Percentiles rank a stretch among this genome's conserved stretches.
These are phyloP conservation scores for Lasiodiplodia theobromae DNA, from an alignment of 2,329 filamentous ascomycete genomes.

Conservation along the genomic window DNA sequence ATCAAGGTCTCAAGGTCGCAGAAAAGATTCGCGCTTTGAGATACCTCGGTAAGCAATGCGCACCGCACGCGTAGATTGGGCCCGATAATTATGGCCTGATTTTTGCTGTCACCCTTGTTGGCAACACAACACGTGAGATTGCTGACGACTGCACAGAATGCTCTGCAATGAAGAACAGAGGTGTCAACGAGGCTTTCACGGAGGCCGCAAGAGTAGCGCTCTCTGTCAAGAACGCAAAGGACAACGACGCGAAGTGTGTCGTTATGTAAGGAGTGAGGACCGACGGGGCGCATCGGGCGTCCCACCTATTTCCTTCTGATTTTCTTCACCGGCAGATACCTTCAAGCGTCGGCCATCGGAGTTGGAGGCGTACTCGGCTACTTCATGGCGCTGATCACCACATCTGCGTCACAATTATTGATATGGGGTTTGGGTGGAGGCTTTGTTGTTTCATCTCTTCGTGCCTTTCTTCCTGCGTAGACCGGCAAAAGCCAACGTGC, in stretches of 20 bases:
- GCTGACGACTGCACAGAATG: conserved; percentile 69
- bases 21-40: conserved; percentile 89
- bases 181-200: conserved; percentile 98
- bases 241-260: conserved; percentile 52
- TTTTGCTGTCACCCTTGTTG: not conserved
- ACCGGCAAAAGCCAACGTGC: conserved; percentile 21
- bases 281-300: not conserved
- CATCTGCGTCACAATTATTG: conserved; percentile 8
- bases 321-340: conserved; percentile 27
- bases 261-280: conserved; percentile 45
- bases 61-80: conserved; percentile 3
- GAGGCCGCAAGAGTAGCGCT: conserved; percentile 95
- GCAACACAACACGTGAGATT: conserved; percentile 2
- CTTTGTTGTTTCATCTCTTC: not conserved
- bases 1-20: conserved; percentile 89
- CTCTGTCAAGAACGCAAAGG: conserved; percentile 59
- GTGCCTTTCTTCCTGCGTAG: conserved; percentile 1
- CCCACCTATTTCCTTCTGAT: conserved; percentile 14
- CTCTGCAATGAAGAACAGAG: conserved; percentile 96
- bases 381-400: conserved; percentile 9
- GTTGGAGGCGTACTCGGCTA: conserved; percentile 28
- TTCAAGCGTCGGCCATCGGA: conserved; percentile 25
- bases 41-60: conserved; percentile 71
- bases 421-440: conserved; percentile 6
- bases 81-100: conserved; percentile 1